Base-by-base conservation (phyloP, 768 basidiomycete species). In the Guyanaporus albipodus region DNA sequence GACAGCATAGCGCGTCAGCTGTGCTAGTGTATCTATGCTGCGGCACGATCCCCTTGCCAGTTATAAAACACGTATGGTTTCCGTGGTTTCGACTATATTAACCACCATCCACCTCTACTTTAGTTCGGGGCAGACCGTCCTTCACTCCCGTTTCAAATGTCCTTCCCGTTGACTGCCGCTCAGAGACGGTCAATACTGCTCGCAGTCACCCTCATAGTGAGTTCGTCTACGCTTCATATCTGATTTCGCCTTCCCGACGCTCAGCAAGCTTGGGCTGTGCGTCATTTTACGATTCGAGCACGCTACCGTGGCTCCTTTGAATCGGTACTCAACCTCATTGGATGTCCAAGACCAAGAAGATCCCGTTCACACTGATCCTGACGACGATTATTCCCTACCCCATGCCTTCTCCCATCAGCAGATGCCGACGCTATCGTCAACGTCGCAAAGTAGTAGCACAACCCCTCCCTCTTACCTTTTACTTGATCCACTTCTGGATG, bases 161-260 rank as follows among this genome's bases (percentile, higher is more conserved):
- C 39, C 28, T 18, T 63, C 45, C 55, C 63, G 8, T 31, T 63
- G 19, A 63, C 63, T 8, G 36, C 61, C 6, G 57, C 63, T 21
- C 63, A 67, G 40, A 67, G 58, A 36, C 61, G 63, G 11, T 63
- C 63, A 9, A 35, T 66, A 22, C 38, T 67, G 0, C 52, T 64
- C 15, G 63, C 65, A 3, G 29, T 53, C 42, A 39, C 61, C 32
- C 34, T 65, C 11, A 17, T 65, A 27, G 63, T 67, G n/a, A 50
- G 63, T 50, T 8, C 7, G 1, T 26, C n/a, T 2, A 4, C 15
- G 7, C 15, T 4, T 3, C 22, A 12, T 15, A 9, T 27, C 12
- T 18, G 10, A 14, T 12, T 19, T 18, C 49, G 11, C 15, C n/a
- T 0, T 26, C 18, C 11, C 17, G 14, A 39, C 34, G n/a, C 24